Percentiles rank a stretch among this genome's conserved stretches.
phyloP scores from a whole-genome alignment of 495 filamentous ascomycete species.

The Aspergillus steynii region DNA sequence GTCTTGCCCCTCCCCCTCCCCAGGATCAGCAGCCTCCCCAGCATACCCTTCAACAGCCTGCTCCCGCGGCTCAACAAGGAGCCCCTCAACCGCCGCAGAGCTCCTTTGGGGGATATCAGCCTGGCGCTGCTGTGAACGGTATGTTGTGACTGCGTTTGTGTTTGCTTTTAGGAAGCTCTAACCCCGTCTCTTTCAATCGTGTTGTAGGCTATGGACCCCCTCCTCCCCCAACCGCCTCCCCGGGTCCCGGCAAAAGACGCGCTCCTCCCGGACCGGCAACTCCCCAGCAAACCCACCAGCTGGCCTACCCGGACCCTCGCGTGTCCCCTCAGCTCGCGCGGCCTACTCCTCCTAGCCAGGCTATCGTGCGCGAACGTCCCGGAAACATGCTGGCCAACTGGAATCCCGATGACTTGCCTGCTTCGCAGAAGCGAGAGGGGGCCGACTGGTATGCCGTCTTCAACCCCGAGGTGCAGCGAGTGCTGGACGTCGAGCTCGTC shows the following conservation, averaged over 20 bases:
- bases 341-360: constrained; percentile 69
- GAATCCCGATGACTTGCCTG: constrained; percentile 79
- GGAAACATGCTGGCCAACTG: constrained; percentile 86
- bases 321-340: constrained; percentile 85
- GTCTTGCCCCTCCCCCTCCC: constrained; percentile 80
- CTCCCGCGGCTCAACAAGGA: constrained; percentile 61
- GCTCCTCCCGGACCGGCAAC: constrained; percentile 75
- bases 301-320: constrained; percentile 78
- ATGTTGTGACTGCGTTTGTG: constrained; percentile 39
- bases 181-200: constrained; percentile 17
- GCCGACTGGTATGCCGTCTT: constrained; percentile 88
- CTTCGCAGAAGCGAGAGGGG: constrained; percentile 79
- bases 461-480: constrained; percentile 79
- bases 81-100: constrained; percentile 63
- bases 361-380: constrained; percentile 55
- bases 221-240: constrained; percentile 83
- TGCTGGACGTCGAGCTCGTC: constrained; percentile 84
- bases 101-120: constrained; percentile 60
- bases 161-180: constrained; percentile 27
- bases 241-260: constrained; percentile 73
- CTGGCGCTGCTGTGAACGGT: constrained; percentile 67
- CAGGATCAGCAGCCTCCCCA: constrained; percentile 63
- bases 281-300: constrained; percentile 81
- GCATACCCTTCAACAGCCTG: constrained; percentile 59
- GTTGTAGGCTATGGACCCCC: constrained; percentile 61